These are phyloP conservation scores for Vigna trinervia DNA, from an alignment of 306 rosid species.

Conservation along the genomic window DNA sequence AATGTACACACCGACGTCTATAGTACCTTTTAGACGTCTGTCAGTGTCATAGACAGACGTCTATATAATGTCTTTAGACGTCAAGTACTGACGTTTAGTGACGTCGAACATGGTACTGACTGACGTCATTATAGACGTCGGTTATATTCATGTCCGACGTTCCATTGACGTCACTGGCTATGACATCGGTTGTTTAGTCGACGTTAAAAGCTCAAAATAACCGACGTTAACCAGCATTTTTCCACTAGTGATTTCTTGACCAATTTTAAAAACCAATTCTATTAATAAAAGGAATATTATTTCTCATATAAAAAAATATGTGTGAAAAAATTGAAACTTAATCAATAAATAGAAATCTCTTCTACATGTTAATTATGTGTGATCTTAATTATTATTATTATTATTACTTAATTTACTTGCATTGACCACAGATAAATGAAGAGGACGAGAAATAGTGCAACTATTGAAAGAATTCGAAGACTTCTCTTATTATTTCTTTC, in stretches of 20 bases:
- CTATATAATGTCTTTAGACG: too few species aligned
- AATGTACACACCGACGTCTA: too few species aligned
- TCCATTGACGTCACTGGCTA: too few species aligned
- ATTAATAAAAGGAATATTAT: background rate
- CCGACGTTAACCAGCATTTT: too few species aligned
- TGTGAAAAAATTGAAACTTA: background rate
- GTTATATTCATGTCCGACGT: too few species aligned
- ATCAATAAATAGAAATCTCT: background rate
- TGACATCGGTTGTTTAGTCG: too few species aligned
- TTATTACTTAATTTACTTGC: background rate
- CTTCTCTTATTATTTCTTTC: background rate
- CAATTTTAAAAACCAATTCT: background rate
- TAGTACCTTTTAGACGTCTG: too few species aligned
- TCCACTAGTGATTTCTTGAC: background rate
- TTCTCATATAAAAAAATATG: background rate
- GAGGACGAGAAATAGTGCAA: background rate
- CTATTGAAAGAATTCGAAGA: background rate
- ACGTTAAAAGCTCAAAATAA: too few species aligned
- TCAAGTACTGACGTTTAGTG: too few species aligned
- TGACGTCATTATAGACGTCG: too few species aligned
- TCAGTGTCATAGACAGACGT: too few species aligned
- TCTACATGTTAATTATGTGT: background rate
- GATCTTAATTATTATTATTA: background rate
- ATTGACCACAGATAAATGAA: background rate
- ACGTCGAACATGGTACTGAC: too few species aligned